These are phyloP conservation scores for Colletotrichum salicis DNA, from an alignment of 2,329 filamentous ascomycete species.

Conservation along the genomic window DNA sequence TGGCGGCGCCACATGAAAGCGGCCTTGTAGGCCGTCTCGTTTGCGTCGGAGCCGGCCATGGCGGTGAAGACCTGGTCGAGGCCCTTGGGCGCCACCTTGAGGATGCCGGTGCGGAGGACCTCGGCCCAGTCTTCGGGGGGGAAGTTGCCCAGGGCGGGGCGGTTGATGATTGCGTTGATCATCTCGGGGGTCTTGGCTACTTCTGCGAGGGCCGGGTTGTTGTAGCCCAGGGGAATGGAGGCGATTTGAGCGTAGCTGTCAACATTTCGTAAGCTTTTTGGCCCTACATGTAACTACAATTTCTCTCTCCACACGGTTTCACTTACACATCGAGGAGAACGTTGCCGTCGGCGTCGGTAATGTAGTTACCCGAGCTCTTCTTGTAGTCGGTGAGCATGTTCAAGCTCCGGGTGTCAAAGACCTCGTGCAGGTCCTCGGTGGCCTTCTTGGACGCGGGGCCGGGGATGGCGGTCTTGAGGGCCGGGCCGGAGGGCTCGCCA, in stretches of 20 bases:
- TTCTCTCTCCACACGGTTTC: neutral
- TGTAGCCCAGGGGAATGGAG: conserved; percentile 92
- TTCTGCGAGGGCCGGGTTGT: conserved; percentile 80
- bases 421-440: conserved; percentile 76
- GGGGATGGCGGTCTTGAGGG: conserved; percentile 72
- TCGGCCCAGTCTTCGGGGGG: conserved; percentile 85
- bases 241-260: conserved; percentile 87
- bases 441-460: conserved; percentile 78
- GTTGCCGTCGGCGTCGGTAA: conserved; percentile 78
- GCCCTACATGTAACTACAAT: neutral
- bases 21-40: conserved; percentile 94
- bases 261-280: neutral
- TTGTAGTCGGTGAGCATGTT: conserved; percentile 85
- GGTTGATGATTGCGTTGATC: conserved; percentile 84
- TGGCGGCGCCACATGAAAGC: conserved; percentile 93
- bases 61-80: conserved; percentile 91
- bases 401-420: conserved; percentile 87
- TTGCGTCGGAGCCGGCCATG: conserved; percentile 89
- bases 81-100: conserved; percentile 85
- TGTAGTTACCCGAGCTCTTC: conserved; percentile 83
- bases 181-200: conserved; percentile 82
- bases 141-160: conserved; percentile 91
- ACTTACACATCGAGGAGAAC: conserved; percentile 76
- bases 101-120: conserved; percentile 81
- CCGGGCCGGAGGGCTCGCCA: conserved; percentile 63